These are phyloP conservation scores for Madurella fahalii DNA, from an alignment of 2,329 filamentous ascomycete genomes.

Conservation along the genomic window DNA sequence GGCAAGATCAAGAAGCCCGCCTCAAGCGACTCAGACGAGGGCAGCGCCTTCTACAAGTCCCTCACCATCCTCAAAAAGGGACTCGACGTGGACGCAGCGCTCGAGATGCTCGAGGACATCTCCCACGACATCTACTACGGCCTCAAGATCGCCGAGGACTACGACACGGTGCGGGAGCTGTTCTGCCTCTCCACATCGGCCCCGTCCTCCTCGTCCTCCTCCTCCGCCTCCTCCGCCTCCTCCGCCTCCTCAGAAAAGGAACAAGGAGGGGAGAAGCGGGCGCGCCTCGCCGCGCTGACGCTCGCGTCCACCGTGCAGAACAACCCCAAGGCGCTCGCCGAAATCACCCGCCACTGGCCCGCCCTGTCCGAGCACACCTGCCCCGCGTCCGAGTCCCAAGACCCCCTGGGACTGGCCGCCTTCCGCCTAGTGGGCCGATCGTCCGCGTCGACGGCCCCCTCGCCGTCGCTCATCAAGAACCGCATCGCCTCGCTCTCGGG, in stretches of 20 bases:
- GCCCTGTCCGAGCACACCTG: conserved; percentile 39
- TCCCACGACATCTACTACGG: conserved; percentile 69
- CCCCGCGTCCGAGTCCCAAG: conserved; percentile 10
- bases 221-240: too few relatives aligned
- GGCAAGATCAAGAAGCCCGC: conserved; percentile 54
- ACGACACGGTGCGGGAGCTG: conserved; percentile 49
- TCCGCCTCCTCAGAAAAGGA: conserved; percentile 9
- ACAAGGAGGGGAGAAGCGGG: conserved; percentile 26
- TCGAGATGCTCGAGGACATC: conserved; percentile 58
- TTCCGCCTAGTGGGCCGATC: conserved; percentile 39
- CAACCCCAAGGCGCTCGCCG: conserved; percentile 57
- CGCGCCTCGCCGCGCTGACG: conserved; percentile 53
- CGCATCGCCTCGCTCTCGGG: conserved; percentile 51
- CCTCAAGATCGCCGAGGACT: conserved; percentile 56
- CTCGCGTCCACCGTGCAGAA: conserved; percentile 59
- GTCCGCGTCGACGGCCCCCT: too few relatives aligned
- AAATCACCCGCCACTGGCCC: conserved; percentile 48
- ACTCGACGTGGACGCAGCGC: conserved; percentile 44
- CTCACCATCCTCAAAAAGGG: conserved; percentile 48
- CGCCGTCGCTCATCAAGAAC: conserved; percentile 31
- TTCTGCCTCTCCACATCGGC: conserved; percentile 50
- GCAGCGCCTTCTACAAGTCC: conserved; percentile 41
- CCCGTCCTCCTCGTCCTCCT: conserved; percentile 15
- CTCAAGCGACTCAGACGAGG: conserved; percentile 31
- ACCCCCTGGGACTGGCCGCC: conserved; percentile 35